A percentile compares a stretch with the other conserved stretches of the same genome.
Evolutionary conservation across 2,329 filamentous ascomycete genomes (phyloP).

Genomic region (Ceratocystis diversiconidia): DNA sequence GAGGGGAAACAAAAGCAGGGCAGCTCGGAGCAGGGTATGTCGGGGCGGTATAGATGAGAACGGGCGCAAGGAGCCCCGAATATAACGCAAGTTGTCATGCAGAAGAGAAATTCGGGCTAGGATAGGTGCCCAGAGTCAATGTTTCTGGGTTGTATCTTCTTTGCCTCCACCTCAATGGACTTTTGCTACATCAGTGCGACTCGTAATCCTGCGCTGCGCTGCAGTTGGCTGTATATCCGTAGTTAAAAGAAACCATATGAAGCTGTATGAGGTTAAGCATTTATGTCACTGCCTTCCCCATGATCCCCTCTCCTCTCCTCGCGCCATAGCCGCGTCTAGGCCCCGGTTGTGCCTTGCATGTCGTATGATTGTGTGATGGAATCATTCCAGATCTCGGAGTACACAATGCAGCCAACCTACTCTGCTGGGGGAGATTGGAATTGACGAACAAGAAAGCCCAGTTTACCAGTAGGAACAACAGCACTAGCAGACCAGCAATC

Average conservation of each 20-base stretch:
- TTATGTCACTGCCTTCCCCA: not conserved
- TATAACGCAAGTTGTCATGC: not conserved
- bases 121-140: too few species aligned
- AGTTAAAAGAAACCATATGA: too few species aligned
- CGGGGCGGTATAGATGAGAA: not conserved
- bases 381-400: not conserved
- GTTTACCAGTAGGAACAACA: too few species aligned
- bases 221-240: too few species aligned
- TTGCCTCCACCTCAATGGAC: too few species aligned
- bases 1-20: too few species aligned
- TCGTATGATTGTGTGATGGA: conserved; percentile 1
- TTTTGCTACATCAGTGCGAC: too few species aligned
- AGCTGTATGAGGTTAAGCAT: too few species aligned
- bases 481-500: too few species aligned
- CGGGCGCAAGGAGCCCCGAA: not conserved
- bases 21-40: not conserved
- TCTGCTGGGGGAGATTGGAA: not conserved
- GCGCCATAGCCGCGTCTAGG: not conserved
- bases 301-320: not conserved
- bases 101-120: too few species aligned
- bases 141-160: too few species aligned
- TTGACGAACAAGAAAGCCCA: too few species aligned
- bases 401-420: not conserved
- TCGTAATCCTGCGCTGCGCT: not conserved
- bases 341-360: not conserved